A percentile compares a stretch with the other conserved stretches of the same genome.
Conservation (phyloP, 352 stramenopile species). For the Blastocystis sp. region DNA sequence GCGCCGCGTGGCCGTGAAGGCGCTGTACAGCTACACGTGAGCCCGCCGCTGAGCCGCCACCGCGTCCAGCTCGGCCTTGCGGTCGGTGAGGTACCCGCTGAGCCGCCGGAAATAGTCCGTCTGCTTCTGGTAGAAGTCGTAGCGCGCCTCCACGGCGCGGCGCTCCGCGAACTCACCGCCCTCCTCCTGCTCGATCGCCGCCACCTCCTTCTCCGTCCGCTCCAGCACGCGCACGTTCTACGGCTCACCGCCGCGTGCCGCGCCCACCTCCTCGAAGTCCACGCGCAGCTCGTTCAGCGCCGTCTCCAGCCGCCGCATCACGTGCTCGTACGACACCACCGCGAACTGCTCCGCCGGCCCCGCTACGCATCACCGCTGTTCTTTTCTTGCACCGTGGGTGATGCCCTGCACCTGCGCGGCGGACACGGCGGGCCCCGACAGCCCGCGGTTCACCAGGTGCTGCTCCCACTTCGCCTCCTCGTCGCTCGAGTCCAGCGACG, state of each 20-base stretch:
- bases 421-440: not conserved
- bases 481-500: slow-evolving; percentile 24
- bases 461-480: slow-evolving; percentile 44
- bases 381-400: not conserved
- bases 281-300: slow-evolving; percentile 24
- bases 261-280: slow-evolving; percentile 18
- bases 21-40: not conserved
- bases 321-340: slow-evolving; percentile 35
- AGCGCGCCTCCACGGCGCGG: slow-evolving; percentile 14
- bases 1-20: no score
- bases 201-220: slow-evolving; percentile 17
- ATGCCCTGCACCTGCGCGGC: not conserved
- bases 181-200: slow-evolving; percentile 11
- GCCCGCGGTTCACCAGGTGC: not conserved
- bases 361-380: not conserved
- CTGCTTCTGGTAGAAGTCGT: slow-evolving; percentile 50
- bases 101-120: slow-evolving; percentile 43
- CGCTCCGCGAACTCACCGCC: slow-evolving; percentile 2
- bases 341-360: slow-evolving; percentile 5
- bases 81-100: slow-evolving; percentile 46
- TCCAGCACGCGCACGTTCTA: slow-evolving; percentile 12
- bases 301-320: slow-evolving; percentile 16
- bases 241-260: not conserved
- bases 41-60: not conserved
- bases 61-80: not conserved